Evolutionary conservation across 2,329 filamentous ascomycete genomes (phyloP).

Genomic region (Didymella arachidicola): DNA sequence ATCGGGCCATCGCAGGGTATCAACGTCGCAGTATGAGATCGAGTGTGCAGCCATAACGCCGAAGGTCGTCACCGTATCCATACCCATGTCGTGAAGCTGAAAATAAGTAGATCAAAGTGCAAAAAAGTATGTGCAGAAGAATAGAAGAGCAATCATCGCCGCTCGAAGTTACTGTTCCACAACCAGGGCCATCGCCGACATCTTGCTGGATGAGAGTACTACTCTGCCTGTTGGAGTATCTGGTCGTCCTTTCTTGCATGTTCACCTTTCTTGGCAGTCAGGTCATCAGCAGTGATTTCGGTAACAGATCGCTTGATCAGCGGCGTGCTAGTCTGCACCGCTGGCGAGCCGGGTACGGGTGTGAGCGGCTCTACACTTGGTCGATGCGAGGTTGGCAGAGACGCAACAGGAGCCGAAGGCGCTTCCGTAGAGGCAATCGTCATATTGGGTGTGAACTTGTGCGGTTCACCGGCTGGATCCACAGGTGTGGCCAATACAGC

Average conservation of each 20-base stretch:
- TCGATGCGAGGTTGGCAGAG: slow-evolving; percentile 31
- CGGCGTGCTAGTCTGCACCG: slow-evolving; percentile 37
- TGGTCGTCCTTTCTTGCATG: slow-evolving; percentile 12
- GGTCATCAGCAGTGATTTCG: slow-evolving; percentile 26
- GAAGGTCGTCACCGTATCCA: slow-evolving; percentile 7
- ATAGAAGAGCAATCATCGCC: neutral
- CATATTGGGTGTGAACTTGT: slow-evolving; percentile 43
- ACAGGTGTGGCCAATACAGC: slow-evolving; percentile 14
- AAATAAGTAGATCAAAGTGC: slow-evolving; percentile 7
- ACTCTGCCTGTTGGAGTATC: slow-evolving; percentile 16
- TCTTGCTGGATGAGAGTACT: slow-evolving; percentile 1
- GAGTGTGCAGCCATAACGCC: slow-evolving; percentile 19
- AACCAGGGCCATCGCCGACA: neutral
- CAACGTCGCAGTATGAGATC: slow-evolving; percentile 21
- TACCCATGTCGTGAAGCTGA: slow-evolving; percentile 12
- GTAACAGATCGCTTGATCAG: slow-evolving; percentile 27
- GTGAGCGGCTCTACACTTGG: slow-evolving; percentile 50
- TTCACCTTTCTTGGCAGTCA: slow-evolving; percentile 19
- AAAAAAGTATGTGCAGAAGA: slow-evolving; percentile 15
- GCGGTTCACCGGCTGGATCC: slow-evolving; percentile 28
- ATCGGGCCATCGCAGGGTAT: slow-evolving; percentile 20
- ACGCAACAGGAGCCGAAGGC: slow-evolving; percentile 14
- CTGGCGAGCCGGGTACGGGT: slow-evolving; percentile 46
- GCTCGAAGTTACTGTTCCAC: neutral
- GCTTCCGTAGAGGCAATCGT: slow-evolving; percentile 26